Evolutionary conservation across 129 eudicot species (phyloP), one percentile per base, ranked within the genome.

Genomic region (Chrysanthemum makinoi): DNA sequence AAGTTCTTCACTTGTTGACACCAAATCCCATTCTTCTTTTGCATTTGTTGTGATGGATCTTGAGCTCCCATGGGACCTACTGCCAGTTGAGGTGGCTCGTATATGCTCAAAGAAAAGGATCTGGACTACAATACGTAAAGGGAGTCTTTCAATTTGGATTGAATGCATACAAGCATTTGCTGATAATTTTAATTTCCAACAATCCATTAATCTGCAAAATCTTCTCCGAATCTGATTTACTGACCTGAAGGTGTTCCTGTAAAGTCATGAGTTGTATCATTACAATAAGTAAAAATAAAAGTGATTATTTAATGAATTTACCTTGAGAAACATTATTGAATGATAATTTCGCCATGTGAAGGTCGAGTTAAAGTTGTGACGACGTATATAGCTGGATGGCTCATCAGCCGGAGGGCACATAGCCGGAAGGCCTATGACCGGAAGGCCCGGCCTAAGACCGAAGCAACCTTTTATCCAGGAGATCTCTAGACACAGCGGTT

Each of bases 101-200:
- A 83, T 87, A 26, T 88, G 96, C 85, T 91, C 91, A 47, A 91
- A 91, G 89, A 84, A 91, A 43, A 91, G 87, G 54, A 91, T 87
- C 73, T 91, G 98, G 28, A 91, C 94, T 14, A 91, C 95, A 1
- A 91, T 86, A 16, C 98, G 84, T 61, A 91, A 73, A 2, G 96
- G 98, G 54, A 91, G 86, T 12, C 96, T 85, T 75, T 88, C 98
- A 14, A 88, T 91, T 65, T 91, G 98, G n/a, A 89, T 86, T 2
- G 98, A 96, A 18, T 91, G 98, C 75, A 81, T 79, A 64, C 95
- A 89, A 15, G 98, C 98, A 1, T 86, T 96, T 8, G 82, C 82
- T 15, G 98, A 91, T n/a, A n/a, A n/a, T n/a, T n/a, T n/a, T 61
- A 91, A 77, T 78, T 91, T 91, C 69, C 75, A 75, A 83, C 96